phyloP scores from a whole-genome alignment of 306 rosid species.

The Malus domestica region DNA sequence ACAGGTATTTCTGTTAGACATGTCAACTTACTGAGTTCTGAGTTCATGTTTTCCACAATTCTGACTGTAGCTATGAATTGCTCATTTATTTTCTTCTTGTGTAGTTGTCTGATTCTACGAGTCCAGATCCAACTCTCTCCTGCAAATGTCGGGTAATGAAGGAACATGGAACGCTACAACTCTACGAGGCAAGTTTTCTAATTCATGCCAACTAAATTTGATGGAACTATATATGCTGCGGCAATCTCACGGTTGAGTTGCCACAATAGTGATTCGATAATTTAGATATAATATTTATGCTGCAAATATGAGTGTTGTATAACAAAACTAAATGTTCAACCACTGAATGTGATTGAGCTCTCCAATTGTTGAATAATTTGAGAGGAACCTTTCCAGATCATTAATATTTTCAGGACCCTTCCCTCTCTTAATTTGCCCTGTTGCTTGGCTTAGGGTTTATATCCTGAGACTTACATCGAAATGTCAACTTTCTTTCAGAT shows the following conservation, averaged over 20 bases:
- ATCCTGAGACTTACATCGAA: neutral
- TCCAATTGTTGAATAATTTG: neutral
- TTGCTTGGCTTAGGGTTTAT: neutral
- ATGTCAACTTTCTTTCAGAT: conserved; percentile 17
- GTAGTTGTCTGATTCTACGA: conserved; percentile 27
- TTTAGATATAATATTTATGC: neutral
- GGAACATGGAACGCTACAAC: conserved; percentile 27
- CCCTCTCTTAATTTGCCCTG: neutral
- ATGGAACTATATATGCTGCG: neutral
- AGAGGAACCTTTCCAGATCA: neutral
- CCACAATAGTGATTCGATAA: neutral
- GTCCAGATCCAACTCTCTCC: conserved; percentile 19
- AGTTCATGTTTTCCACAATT: neutral
- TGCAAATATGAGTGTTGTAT: neutral
- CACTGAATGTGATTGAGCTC: neutral
- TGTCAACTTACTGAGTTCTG: neutral
- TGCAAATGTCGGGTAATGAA: conserved; percentile 34
- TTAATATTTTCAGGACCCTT: neutral
- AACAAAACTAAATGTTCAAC: neutral
- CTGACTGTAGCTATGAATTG: neutral
- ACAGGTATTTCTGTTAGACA: conserved; percentile 21
- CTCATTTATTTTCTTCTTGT: neutral
- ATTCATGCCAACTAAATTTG: neutral
- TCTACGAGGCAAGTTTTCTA: conserved; percentile 32
- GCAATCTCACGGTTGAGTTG: neutral